These are phyloP conservation scores for Apodospora peruviana DNA, from an alignment of 495 filamentous ascomycete genomes.

Conservation along the genomic window DNA sequence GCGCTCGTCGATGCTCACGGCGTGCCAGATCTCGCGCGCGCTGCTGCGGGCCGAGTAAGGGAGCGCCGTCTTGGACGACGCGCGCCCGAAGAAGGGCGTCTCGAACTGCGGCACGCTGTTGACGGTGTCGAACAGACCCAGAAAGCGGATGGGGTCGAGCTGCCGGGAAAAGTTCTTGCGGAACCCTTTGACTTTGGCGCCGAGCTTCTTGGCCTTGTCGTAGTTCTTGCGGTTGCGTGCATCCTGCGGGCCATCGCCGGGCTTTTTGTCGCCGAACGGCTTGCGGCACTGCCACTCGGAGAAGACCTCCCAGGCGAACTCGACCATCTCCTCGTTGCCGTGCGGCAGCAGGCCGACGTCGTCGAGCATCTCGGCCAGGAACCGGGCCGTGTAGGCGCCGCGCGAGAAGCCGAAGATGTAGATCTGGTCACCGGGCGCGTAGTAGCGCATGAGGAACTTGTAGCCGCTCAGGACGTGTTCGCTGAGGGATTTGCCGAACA, in stretches of 20 bases:
- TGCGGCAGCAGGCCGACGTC: conserved; percentile 2
- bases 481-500: neutral
- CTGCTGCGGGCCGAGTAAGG: neutral
- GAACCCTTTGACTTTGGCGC: neutral
- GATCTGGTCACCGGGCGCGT: conserved; percentile 53
- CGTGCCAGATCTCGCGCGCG: neutral
- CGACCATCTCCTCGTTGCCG: neutral
- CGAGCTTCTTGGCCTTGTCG: neutral
- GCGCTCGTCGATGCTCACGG: neutral
- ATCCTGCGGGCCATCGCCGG: neutral
- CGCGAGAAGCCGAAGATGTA: conserved; percentile 60
- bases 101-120: neutral
- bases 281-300: neutral
- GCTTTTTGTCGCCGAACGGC: neutral
- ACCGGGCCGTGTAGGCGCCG: conserved; percentile 58
- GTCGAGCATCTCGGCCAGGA: conserved; percentile 48
- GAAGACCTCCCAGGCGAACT: neutral
- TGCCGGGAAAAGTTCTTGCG: neutral
- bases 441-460: conserved; percentile 56
- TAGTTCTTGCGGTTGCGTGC: neutral
- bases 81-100: neutral
- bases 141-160: neutral
- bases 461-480: conserved; percentile 52
- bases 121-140: neutral
- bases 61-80: neutral